Conservation (phyloP, 2,329 filamentous ascomycete genomes). For the Paraconiothyrium brasiliense region DNA sequence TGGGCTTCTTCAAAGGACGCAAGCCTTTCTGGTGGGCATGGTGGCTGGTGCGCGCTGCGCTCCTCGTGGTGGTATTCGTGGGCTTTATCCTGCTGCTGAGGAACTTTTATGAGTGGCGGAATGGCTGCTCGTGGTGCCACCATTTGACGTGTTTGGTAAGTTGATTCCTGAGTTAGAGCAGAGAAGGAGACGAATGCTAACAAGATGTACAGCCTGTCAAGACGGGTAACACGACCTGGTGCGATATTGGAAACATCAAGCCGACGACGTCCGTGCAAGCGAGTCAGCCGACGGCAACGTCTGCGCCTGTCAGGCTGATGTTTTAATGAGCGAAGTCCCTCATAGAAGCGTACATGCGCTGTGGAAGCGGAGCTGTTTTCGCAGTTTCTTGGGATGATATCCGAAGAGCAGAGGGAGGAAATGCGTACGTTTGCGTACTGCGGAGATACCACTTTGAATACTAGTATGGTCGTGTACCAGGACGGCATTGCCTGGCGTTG, state of each 20-base stretch:
- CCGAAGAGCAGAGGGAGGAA: no score
- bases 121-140: constrained; percentile 90
- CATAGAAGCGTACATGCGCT: not conserved
- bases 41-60: constrained; percentile 86
- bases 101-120: constrained; percentile 86
- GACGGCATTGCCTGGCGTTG: constrained; percentile 9
- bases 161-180: constrained; percentile 37
- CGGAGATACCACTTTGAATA: constrained; percentile 8
- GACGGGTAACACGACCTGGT: constrained; percentile 46
- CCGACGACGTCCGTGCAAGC: constrained; percentile 23
- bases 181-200: constrained; percentile 5
- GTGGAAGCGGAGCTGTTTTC: not conserved
- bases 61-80: constrained; percentile 81
- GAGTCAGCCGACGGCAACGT: not conserved
- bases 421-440: not conserved
- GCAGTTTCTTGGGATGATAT: no score
- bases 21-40: constrained; percentile 97
- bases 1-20: constrained; percentile 88
- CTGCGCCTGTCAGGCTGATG: not conserved
- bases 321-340: not conserved
- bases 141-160: constrained; percentile 91
- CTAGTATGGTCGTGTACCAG: not conserved
- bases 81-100: constrained; percentile 87
- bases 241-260: constrained; percentile 44
- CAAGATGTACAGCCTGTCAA: constrained; percentile 30